Evolutionary conservation across 768 basidiomycete genomes (phyloP), one percentile per base, ranked within the genome.

Genomic region (Termitomyces titanicus): DNA sequence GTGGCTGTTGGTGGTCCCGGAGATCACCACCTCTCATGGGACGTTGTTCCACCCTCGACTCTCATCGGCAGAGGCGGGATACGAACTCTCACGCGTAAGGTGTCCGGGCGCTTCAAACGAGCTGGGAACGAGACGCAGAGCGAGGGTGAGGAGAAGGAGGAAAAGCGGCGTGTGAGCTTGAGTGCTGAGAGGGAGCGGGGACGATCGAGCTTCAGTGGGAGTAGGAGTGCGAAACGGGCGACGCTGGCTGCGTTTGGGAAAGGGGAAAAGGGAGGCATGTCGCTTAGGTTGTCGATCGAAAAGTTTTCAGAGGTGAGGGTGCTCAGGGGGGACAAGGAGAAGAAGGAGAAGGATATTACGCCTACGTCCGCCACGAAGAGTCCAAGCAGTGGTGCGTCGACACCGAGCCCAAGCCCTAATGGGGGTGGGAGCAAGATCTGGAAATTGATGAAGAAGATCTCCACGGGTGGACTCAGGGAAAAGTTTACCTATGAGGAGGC

Each of bases 401-500:
- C 60, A 58, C 49, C 66, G 38, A 47, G 64, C 46, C 46, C 39
- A 47, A 46, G 17, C 24, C 31, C 40, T 3, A 45, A 54, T 7
- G 60, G 63, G 5, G 71, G 75, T 5, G 72, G 76, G 7, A 74
- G 73, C 47, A 82, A 75, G 61, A 66, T 88, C 2, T 88, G 85
- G 85, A 85, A 77, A 67, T 64, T 90, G 48, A 77, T 89, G 76
- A 88, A 86, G 66, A 77, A 84, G 38, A 81, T 90, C 56, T 88
- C 85, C 56, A 78, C 81, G 0, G 82, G 84, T 8, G 83, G 76
- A 9, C 67, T 88, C 40, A 77, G 83, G 53, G 87, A 88, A 17
- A 82, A 77, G 61, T 82, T 77, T 58, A 62, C 60, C 1, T 53
- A 58, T n/a, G 53, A 50, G 5, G 55, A 55, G 0, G 74, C 77